Conservation (phyloP, 495 filamentous ascomycete genomes). For the Poronia punctata region DNA sequence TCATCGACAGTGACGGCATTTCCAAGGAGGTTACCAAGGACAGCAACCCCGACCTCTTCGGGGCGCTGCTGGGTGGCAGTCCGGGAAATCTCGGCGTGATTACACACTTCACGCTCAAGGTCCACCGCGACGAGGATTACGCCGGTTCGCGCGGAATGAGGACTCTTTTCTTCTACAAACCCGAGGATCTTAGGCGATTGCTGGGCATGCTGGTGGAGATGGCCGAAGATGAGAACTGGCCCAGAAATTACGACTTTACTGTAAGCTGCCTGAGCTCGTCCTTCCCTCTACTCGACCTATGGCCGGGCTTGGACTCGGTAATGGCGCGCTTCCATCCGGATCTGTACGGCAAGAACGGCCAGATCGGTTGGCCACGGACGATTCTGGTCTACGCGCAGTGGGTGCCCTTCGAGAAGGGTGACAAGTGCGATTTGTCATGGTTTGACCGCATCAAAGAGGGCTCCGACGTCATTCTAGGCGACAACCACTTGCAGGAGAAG, state of each 20-base stretch:
- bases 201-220: conserved; percentile 32
- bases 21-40: conserved; percentile 30
- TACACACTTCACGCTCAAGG: conserved; percentile 35
- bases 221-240: conserved; percentile 31
- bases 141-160: conserved; percentile 29
- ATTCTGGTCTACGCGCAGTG: conserved; percentile 39
- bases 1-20: conserved; percentile 32
- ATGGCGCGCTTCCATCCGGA: conserved; percentile 27
- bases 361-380: conserved; percentile 24
- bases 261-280: conserved; percentile 34
- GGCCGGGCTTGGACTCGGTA: conserved; percentile 24
- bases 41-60: conserved; percentile 32
- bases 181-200: conserved; percentile 24
- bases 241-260: conserved; percentile 36
- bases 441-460: conserved; percentile 29
- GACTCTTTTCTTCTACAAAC: conserved; percentile 26
- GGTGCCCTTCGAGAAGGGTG: conserved; percentile 27
- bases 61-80: conserved; percentile 36
- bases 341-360: conserved; percentile 23
- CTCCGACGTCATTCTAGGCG: conserved; percentile 16
- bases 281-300: conserved; percentile 24
- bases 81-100: conserved; percentile 38
- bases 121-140: conserved; percentile 32
- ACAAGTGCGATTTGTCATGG: conserved; percentile 29
- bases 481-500: conserved; percentile 21